These are phyloP conservation scores for Aspergillus indologenus DNA, from an alignment of 495 filamentous ascomycete genomes.

Conservation along the genomic window DNA sequence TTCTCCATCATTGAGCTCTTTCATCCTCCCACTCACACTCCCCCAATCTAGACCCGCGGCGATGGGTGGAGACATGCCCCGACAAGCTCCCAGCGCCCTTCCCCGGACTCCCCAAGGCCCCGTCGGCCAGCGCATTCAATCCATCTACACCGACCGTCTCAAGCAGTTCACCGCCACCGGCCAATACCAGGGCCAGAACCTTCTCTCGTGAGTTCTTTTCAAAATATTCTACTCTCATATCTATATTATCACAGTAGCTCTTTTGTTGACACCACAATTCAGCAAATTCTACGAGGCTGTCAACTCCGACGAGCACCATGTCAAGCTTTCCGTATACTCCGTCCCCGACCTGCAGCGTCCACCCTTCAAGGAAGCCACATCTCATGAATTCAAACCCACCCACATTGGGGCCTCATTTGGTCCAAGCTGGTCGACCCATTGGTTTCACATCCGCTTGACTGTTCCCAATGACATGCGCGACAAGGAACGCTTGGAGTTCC, in stretches of 20 bases:
- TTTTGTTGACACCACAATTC: constrained; percentile 8
- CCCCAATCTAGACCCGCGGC: constrained; percentile 15
- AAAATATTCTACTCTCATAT: neutral
- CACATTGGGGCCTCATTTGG: constrained; percentile 77
- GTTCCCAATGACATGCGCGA: constrained; percentile 68
- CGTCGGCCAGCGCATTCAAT: constrained; percentile 79
- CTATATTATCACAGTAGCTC: neutral
- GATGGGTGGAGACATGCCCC: constrained; percentile 49
- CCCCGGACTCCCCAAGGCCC: constrained; percentile 58
- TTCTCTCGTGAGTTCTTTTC: constrained; percentile 66
- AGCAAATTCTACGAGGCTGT: constrained; percentile 76
- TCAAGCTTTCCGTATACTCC: constrained; percentile 85
- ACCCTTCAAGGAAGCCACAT: constrained; percentile 84
- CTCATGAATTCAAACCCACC: constrained; percentile 73
- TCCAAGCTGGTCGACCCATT: constrained; percentile 97
- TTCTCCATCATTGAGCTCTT: constrained; percentile 5
- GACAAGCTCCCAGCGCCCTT: constrained; percentile 45
- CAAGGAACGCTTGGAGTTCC: constrained; percentile 80
- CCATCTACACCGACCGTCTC: constrained; percentile 84
- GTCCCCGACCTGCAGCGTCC: constrained; percentile 76
- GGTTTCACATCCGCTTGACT: constrained; percentile 80
- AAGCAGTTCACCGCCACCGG: constrained; percentile 73
- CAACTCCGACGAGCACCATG: constrained; percentile 65
- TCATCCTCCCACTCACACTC: constrained; percentile 7
- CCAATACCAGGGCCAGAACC: constrained; percentile 75